A percentile compares a stretch with the other conserved stretches of the same genome.
phyloP scores from a whole-genome alignment of 129 eudicot species.

The Flaveria sonorensis region DNA sequence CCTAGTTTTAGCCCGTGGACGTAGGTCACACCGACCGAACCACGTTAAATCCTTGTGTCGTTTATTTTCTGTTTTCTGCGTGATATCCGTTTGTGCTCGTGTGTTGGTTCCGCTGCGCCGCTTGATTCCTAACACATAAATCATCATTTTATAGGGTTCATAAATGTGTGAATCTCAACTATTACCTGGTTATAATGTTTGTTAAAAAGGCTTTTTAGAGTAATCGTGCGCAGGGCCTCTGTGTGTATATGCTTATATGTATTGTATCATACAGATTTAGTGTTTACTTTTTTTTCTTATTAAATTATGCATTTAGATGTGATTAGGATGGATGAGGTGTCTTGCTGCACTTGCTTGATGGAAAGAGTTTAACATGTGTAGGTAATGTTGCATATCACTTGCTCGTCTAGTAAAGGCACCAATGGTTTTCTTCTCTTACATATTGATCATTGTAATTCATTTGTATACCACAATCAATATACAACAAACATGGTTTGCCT shows the following conservation, averaged over 20 bases:
- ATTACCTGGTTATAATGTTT: neutral
- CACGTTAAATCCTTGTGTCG: no score
- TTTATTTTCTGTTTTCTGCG: no score
- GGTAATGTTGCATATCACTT: constrained; percentile 86
- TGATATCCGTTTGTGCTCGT: no score
- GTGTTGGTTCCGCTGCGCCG: no score
- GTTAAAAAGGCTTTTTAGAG: neutral
- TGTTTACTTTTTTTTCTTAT: neutral
- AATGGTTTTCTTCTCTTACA: constrained; percentile 43
- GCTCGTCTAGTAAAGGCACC: constrained; percentile 99
- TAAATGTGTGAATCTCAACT: neutral
- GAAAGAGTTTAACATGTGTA: constrained; percentile 96
- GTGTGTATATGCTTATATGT: neutral
- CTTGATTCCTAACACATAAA: no score
- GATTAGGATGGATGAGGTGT: constrained; percentile 51
- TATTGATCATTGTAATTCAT: no score
- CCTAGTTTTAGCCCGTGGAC: no score
- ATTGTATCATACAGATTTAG: neutral
- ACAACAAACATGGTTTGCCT: no score
- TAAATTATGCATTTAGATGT: constrained; percentile 4
- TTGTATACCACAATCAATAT: no score
- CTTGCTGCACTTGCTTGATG: constrained; percentile 79
- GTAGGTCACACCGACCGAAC: no score
- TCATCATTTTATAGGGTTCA: neutral
- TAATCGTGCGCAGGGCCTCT: neutral